Evolutionary conservation across 1,284 basidiomycete genomes (phyloP), one percentile per base, ranked within the genome.

Genomic region (Ustilago bromivora): DNA sequence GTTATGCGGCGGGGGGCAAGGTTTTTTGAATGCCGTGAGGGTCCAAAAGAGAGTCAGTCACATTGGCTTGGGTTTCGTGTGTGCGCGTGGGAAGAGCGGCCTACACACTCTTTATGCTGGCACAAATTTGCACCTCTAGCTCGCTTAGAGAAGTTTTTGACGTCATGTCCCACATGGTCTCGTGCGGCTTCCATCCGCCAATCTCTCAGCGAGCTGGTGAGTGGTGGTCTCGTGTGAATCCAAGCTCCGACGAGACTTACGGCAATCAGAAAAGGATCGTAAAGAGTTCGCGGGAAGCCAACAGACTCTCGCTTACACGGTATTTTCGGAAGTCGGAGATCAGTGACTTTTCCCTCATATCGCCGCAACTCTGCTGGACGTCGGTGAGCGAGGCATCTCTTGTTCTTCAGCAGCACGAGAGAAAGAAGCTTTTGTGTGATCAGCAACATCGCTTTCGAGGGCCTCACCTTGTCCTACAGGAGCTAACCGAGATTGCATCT

Each of bases 101-200:
- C 7, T 7, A 13, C 41, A 17, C 41, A 46, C 13, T 15, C 41
- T 17, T 46, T 46, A 1, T 46, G 41, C 41, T 46, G 41, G 12
- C 41, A 46, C 13, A 17, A 46, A 15, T 46, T 15, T 46, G n/a
- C n/a, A 46, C 12, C 41, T 11, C 9, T 40, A 23, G 28, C 49
- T 51, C 49, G 49, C 28, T 11, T 51, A 51, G 49, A 28, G 12
- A 28, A 51, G 49, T 32, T 10, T 6, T 51, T 31, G 15, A 32
- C 49, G 49, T 51, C 49, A 51, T 51, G 49, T 51, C 11, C 11
- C 49, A 51, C 49, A 51, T 51, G 49, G 19, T 51, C 23, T 23
- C 49, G 19, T 46, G 43, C 10, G 23, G 23, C 43, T 46, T 19
- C 7, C n/a, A 17, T 19, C 19, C 43, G n/a, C 40, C 6, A 6